Evolutionary conservation across 2,329 filamentous ascomycete genomes (phyloP).

Genomic region (Lojkania enalia): DNA sequence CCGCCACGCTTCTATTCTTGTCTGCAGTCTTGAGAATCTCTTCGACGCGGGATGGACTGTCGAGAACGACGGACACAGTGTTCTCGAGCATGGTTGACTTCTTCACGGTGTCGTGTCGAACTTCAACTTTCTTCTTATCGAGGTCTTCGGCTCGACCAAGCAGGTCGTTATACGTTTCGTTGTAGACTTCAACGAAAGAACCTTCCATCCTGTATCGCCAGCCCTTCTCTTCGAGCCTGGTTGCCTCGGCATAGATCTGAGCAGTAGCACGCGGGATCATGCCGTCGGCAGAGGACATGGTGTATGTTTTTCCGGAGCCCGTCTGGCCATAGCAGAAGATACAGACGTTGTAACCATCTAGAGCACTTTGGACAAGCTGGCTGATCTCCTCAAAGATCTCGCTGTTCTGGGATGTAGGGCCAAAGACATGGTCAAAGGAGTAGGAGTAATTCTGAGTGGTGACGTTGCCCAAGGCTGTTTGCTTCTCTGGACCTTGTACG

Average conservation of each 20-base stretch:
- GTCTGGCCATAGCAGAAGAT: slow-evolving; percentile 99
- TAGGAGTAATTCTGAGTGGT: slow-evolving; percentile 81
- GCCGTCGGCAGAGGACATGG: slow-evolving; percentile 92
- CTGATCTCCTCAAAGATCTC: slow-evolving; percentile 96
- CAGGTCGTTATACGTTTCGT: slow-evolving; percentile 92
- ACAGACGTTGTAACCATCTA: slow-evolving; percentile 98
- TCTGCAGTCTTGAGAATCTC: slow-evolving; percentile 78
- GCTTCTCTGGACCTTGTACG: slow-evolving; percentile 80
- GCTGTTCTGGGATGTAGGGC: slow-evolving; percentile 73
- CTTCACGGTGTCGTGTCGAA: slow-evolving; percentile 79
- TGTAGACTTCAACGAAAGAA: slow-evolving; percentile 96
- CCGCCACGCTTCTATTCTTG: slow-evolving; percentile 86
- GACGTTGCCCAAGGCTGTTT: slow-evolving; percentile 75
- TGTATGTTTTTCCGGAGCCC: slow-evolving; percentile 93
- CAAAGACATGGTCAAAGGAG: slow-evolving; percentile 91
- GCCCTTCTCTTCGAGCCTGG: slow-evolving; percentile 81
- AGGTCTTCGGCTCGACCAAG: slow-evolving; percentile 72
- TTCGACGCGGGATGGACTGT: slow-evolving; percentile 80
- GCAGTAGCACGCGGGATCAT: slow-evolving; percentile 94
- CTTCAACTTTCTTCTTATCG: slow-evolving; percentile 82
- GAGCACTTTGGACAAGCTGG: slow-evolving; percentile 91
- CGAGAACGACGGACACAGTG: slow-evolving; percentile 73
- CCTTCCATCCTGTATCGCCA: slow-evolving; percentile 96
- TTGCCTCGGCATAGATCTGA: slow-evolving; percentile 90
- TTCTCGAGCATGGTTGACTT: slow-evolving; percentile 83